Base-by-base conservation (phyloP, 371 early-diverging fungal species). In the Mucor plumbeus region DNA sequence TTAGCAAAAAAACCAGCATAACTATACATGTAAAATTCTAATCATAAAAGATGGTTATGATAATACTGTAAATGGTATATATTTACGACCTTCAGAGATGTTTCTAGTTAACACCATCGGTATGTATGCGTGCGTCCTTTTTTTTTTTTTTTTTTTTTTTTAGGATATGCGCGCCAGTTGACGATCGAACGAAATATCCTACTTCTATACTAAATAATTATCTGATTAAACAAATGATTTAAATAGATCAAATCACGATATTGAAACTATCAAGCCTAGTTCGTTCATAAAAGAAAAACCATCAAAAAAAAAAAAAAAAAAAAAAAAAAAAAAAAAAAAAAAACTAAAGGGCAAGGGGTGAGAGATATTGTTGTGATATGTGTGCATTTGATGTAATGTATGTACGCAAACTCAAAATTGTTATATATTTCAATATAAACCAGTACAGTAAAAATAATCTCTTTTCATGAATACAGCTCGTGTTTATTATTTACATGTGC, bases 161-260 rank as follows among this genome's bases (percentile, higher is more conserved):
- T 1, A 26, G 9, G 11, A 15, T 43, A 70, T 70, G 68, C 72
- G 64, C 64, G 68, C 72, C 72, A 68, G 68, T 64, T 59, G 63
- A 41, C 59, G 67, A 67, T 71, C 64, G 34, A 63, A 21, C 60
- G 13, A 31, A 19, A 9, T 56, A 41, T 55, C 35, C 56, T 34
- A 9, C 33, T 31, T 33, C 0, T 21, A 41, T 26, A 21, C 39
- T 41, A 5, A 26, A 38, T 8, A 34, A 26, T 3, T 26, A 26
- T 26, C 26, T 26, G 26, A 26, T 26, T 26, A 26, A 26, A 26
- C 26, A 26, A 26, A 26, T 26, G 26, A 36, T 21, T 41, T 59
- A 19, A 40, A 59, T 59, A 57, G 35, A 57, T 33, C 34, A 17
- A 17, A 38, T 58, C 44, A 44, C 17, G n/a, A 44, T 44, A 17